Evolutionary conservation across 495 filamentous ascomycete genomes (phyloP), one percentile per base, ranked within the genome.

Genomic region (Lentithecium fluviatile): DNA sequence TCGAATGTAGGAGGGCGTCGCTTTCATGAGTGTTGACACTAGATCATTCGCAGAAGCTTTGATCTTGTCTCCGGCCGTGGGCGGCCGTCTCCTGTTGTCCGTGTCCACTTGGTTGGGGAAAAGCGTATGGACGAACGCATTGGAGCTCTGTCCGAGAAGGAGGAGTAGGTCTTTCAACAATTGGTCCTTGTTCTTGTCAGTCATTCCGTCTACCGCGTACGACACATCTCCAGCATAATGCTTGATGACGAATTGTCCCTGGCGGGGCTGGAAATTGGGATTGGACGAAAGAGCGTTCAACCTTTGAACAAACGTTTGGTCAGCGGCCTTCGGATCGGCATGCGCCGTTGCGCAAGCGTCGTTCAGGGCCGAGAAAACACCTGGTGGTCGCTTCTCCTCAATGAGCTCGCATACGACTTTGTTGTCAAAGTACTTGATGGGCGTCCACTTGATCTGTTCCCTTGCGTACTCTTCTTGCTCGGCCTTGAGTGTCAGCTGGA

Each of bases 391-490:
- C 74, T 88, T 85, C 66, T 94, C 89, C 73, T 97, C 95, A 65
- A 99, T 97, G 68, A 99, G 73, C 56, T 97, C 94, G 73, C 95
- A 99, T 43, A 99, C 95, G 47, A 99, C 84, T 79, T 97, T 97
- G 79, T 99, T 99, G 76, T 99, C 95, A 63, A 99, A 99, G 76
- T 97, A 99, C 65, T 91, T 93, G 79, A 99, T 99, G 2, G 95
- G 95, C 0, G 92, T 97, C 95, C 95, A 99, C 70, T 91, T 84
- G 72, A 99, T 99, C 77, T 97, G 84, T 72, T 99, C 95, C 46
- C 91, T 80, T 12, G 88, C 91, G 64, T 99, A 99, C 74, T 99
- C 95, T 58, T 99, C 95, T 75, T 99, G 95, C 71, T 99, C 95
- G 0, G 95, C 88, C 76, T 94, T 95, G 48, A 99, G 76, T 0